phyloP scores from a whole-genome alignment of 2,329 filamentous ascomycete species.

The Diaporthe capsici region DNA sequence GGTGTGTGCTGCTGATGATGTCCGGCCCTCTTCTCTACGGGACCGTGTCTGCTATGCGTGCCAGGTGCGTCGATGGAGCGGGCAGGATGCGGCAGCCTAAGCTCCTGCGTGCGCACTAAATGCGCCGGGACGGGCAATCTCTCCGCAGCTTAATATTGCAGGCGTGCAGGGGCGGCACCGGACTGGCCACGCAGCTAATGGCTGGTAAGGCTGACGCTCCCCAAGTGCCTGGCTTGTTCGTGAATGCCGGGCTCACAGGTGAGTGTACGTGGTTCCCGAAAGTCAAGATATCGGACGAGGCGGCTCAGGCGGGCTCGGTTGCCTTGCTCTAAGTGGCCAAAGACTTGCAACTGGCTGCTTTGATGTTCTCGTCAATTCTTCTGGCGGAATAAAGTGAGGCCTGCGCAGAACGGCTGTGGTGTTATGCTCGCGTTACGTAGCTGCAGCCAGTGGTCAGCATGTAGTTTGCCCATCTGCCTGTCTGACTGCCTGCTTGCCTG shows the following conservation, averaged over 20 bases:
- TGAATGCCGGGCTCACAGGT: slow-evolving; percentile 14
- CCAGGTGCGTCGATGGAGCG: not conserved
- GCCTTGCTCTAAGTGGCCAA: not conserved
- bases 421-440: not conserved
- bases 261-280: slow-evolving; percentile 8
- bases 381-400: slow-evolving; percentile 10
- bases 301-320: not conserved
- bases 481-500: not conserved
- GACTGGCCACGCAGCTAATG: slow-evolving; percentile 1
- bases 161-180: slow-evolving; percentile 13
- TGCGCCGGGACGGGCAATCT: slow-evolving; percentile 32
- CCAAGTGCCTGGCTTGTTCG: slow-evolving; percentile 22
- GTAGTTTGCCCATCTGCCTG: not conserved
- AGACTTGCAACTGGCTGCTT: not conserved
- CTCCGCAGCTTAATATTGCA: slow-evolving; percentile 8
- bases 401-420: not conserved
- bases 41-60: not conserved
- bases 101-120: slow-evolving; percentile 11
- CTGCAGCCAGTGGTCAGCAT: not conserved
- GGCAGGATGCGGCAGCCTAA: slow-evolving; percentile 24
- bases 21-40: not conserved
- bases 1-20: not conserved
- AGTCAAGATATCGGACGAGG: slow-evolving; percentile 26
- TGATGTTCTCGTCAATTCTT: not conserved
- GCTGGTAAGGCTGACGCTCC: slow-evolving; percentile 28